Evolutionary conservation across 257 asterid genomes (phyloP), one percentile per base, ranked within the genome.

Genomic region (Fraxinus americana): DNA sequence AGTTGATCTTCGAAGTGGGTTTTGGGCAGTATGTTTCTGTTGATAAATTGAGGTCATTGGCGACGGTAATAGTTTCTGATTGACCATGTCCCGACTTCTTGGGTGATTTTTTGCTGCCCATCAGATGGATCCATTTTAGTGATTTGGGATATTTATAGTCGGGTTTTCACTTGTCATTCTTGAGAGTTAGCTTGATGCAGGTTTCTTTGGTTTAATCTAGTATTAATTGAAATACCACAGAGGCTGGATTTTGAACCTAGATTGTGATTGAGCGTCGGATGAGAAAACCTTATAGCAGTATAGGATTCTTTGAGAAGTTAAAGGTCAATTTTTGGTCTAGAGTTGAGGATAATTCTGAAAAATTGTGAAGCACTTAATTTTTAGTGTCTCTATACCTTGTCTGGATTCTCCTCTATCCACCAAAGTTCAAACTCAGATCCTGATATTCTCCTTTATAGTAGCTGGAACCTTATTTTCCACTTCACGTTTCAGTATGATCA

Each of bases 201-300:
- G 16, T 74, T 19, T 41, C 66, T 70, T 66, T 72, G 78, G 34
- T 71, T n/a, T 14, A 65, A 71, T 65, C 54, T 13, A 32, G 39
- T 29, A 19, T 72, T 76, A 35, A 68, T 77, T 76, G 77, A 41
- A 48, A 50, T 75, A 57, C 27, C 52, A 30, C 61, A 73, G 73
- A 12, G 36, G 66, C 50, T 54, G 25, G 41, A 57, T 43, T 67
- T 73, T 27, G 71, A 63, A 41, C 73, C 25, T 30, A 74, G 54
- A n/a, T 66, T 75, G 43, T 41, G 45, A 27, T 75, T 67, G 48
- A 14, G 39, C 39, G 34, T 71, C 36, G 54, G 43, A 32, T 30
- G 70, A 73, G 59, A 23, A 32, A 35, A 52, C 13, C 41, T 77
- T 35, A 8, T 3, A 9, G 61, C 65, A 63, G 9, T 32, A 48